Evolutionary conservation across 768 basidiomycete genomes (phyloP).

Genomic region (Lactifluus hygrophoroides): DNA sequence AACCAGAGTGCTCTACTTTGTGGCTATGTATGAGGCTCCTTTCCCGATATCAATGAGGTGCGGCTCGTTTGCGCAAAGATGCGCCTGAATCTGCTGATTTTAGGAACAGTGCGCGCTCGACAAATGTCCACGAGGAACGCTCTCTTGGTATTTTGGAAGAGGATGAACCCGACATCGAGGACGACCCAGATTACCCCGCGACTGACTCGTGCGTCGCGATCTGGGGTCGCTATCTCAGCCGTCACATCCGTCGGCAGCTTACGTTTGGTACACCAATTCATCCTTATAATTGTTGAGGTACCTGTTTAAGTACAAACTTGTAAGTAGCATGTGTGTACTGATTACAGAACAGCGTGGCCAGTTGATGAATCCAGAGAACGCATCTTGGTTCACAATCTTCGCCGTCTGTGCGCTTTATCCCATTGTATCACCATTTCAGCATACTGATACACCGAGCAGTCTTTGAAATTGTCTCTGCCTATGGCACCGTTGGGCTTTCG

Average conservation of each 20-base stretch:
- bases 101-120: slow-evolving; percentile 33
- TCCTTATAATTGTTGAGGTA: neutral
- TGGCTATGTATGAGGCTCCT: slow-evolving; percentile 82
- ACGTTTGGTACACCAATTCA: slow-evolving; percentile 33
- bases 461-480: slow-evolving; percentile 18
- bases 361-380: slow-evolving; percentile 25
- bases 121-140: slow-evolving; percentile 45
- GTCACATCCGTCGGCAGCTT: slow-evolving; percentile 40
- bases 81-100: neutral
- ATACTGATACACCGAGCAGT: slow-evolving; percentile 12
- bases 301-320: slow-evolving; percentile 22
- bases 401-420: slow-evolving; percentile 24
- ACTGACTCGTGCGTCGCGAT: too few species aligned
- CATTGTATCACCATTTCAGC: slow-evolving; percentile 24
- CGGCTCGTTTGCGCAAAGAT: neutral
- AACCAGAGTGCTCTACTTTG: too few species aligned
- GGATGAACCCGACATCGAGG: slow-evolving; percentile 23
- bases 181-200: slow-evolving; percentile 10
- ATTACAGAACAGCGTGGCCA: slow-evolving; percentile 22
- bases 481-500: slow-evolving; percentile 35
- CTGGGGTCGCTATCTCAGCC: slow-evolving; percentile 32
- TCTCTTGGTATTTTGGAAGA: too few species aligned
- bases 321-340: neutral
- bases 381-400: slow-evolving; percentile 36
- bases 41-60: slow-evolving; percentile 77